Evolutionary conservation across 129 eudicot genomes (phyloP).

Genomic region (Flaveria trinervia): DNA sequence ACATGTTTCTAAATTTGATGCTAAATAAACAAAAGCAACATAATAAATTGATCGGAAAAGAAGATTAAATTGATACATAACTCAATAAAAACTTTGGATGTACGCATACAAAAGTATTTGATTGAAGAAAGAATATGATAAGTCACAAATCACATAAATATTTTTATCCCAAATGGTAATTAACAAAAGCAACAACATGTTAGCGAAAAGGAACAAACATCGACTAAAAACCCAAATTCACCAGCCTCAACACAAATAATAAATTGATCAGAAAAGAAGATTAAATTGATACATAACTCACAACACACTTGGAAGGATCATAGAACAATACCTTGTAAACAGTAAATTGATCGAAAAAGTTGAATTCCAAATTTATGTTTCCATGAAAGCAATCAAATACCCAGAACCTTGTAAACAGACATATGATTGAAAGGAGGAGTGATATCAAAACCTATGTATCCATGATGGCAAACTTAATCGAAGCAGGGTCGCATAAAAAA

Average conservation of each 20-base stretch:
- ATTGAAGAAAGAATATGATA: conserved; percentile 3
- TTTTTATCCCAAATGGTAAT: conserved; percentile 21
- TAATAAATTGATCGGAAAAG: too few species aligned
- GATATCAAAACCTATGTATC: too few species aligned
- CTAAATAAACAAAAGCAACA: too few species aligned
- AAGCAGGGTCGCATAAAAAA: too few species aligned
- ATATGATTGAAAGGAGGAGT: too few species aligned
- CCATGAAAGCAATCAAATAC: neutral
- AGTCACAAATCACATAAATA: conserved; percentile 10
- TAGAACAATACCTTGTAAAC: conserved; percentile 11
- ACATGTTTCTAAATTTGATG: too few species aligned
- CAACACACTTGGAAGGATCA: too few species aligned
- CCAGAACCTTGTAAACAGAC: neutral
- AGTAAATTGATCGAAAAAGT: neutral
- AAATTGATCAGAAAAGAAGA: neutral
- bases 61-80: too few species aligned
- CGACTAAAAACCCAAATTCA: conserved; percentile 3
- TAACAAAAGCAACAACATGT: conserved; percentile 22
- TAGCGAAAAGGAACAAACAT: conserved; percentile 11
- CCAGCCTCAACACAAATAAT: conserved; percentile 8
- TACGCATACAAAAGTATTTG: too few species aligned
- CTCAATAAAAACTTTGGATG: too few species aligned
- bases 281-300: too few species aligned
- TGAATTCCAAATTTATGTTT: conserved; percentile 22
- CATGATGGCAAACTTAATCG: too few species aligned